Conservation (phyloP, 768 basidiomycete species). For the Dendrothele bispora region DNA sequence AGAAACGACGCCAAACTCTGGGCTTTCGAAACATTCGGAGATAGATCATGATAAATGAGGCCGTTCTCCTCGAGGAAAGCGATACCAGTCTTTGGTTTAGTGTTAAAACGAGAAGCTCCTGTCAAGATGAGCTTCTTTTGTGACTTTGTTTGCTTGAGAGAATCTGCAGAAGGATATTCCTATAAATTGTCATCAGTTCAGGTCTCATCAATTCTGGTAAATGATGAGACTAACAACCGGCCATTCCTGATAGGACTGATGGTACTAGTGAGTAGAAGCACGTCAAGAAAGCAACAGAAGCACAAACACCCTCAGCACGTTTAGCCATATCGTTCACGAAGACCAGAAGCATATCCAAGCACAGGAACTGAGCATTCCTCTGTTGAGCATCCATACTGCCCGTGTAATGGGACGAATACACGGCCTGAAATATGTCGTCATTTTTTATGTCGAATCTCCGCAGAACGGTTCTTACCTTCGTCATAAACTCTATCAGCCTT, state of each 20-base stretch:
- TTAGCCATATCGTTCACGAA: constrained; percentile 88
- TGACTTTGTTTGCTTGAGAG: constrained; percentile 69
- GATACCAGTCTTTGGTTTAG: constrained; percentile 88
- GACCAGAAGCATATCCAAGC: constrained; percentile 82
- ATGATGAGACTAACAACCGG: constrained; percentile 48
- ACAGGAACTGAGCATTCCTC: constrained; percentile 80
- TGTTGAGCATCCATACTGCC: constrained; percentile 63
- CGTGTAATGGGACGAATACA: constrained; percentile 69
- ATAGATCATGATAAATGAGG: constrained; percentile 75
- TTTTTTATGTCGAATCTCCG: constrained; percentile 7
- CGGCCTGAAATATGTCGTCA: constrained; percentile 53
- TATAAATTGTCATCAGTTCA: constrained; percentile 24
- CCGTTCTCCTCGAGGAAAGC: constrained; percentile 91
- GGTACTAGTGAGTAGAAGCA: too few relatives aligned
- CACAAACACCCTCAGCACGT: constrained; percentile 50
- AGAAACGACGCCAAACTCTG: constrained; percentile 83
- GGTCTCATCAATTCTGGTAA: neutral
- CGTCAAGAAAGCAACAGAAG: constrained; percentile 19
- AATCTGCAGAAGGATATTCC: constrained; percentile 56
- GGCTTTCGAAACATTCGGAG: constrained; percentile 52
- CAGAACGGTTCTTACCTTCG: constrained; percentile 55
- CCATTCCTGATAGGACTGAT: constrained; percentile 56
- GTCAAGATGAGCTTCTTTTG: constrained; percentile 84
- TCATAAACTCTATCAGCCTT: constrained; percentile 81
- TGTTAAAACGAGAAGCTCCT: constrained; percentile 86